Percentiles rank a stretch among this genome's conserved stretches.
phyloP scores from a whole-genome alignment of 305 asterid genomes.

The Fraxinus ornus region DNA sequence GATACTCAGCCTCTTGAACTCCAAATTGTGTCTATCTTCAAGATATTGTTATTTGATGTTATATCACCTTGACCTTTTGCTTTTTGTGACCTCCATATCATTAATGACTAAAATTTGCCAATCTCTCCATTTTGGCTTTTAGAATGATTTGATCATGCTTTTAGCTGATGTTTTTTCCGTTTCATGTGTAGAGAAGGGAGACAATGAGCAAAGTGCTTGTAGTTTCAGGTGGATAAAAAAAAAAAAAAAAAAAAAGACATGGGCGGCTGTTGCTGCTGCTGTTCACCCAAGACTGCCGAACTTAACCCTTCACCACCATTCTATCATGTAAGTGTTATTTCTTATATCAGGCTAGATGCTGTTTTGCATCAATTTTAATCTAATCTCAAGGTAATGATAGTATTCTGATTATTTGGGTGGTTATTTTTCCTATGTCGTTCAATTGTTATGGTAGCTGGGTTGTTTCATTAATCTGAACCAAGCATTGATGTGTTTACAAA shows the following conservation, averaged over 20 bases:
- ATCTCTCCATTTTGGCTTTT: not conserved
- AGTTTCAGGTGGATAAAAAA: constrained; percentile 43
- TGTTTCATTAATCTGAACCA: not conserved
- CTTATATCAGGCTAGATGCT: constrained; percentile 10
- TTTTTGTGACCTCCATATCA: not conserved
- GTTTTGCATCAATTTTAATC: constrained; percentile 12
- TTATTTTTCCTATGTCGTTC: not conserved
- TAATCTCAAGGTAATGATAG: not conserved
- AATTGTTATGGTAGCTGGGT: not conserved
- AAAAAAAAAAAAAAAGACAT: constrained; percentile 35
- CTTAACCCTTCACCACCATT: constrained; percentile 46
- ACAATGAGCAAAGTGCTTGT: constrained; percentile 48
- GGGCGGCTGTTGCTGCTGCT: constrained; percentile 93
- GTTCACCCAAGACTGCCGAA: constrained; percentile 58
- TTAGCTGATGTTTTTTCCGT: not conserved
- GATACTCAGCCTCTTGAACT: not conserved
- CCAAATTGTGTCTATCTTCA: not conserved
- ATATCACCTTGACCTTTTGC: not conserved
- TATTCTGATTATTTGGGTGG: not conserved
- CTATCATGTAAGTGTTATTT: constrained; percentile 54
- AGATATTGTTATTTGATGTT: not conserved
- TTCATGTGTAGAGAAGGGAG: constrained; percentile 36
- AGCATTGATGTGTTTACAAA: not conserved
- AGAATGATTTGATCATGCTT: not conserved
- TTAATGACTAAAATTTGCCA: not conserved